Evolutionary conservation across 2,329 filamentous ascomycete species (phyloP), one percentile per base, ranked within the genome.

Genomic region (Parastagonospora nodorum): DNA sequence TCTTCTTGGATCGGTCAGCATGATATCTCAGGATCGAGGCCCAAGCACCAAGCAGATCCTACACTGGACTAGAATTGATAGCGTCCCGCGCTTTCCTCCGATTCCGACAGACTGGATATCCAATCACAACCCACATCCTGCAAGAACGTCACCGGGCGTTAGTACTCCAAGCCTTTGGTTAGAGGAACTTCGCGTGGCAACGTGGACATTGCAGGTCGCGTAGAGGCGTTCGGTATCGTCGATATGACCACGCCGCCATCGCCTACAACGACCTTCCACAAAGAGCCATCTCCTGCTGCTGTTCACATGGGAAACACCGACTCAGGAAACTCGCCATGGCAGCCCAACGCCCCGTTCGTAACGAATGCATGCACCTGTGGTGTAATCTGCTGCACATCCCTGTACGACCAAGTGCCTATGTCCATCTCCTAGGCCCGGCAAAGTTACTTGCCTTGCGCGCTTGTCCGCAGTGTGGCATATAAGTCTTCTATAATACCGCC

Each of bases 51-150:
- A 19, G 15, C 16, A 28, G 11, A 16, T 38, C 16, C 14, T 38
- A 27, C 37, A 39, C 37, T 39, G 37, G 37, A 39, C 16, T 11
- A 12, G 37, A 11, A n/a, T 27, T 19, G 16, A 16, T 39, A 27
- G 24, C 16, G n/a, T 10, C 12, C 19, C n/a, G 52, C 52, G 53
- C 55, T 51, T 19, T 49, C 32, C 53, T 53, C 55, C 55, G 55
- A 39, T 33, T 38, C 53, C 53, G 48, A 49, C 50, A 44, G 41
- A 32, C 16, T 47, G 52, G 48, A 42, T 45, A 30, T 43, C 55
- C 31, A 42, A 40, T 44, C 38, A 45, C 19, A 47, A 45, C 49
- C 32, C 27, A 42, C 24, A 40, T 14, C 31, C 9, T 10, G 42
- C 30, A 36, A 32, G 24, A 37, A 49, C 44, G 36, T 32, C 44